Percentiles rank a stretch among this genome's conserved stretches.
Evolutionary conservation across 441 rosid species (phyloP).

Genomic region (Adansonia madagascariensis): DNA sequence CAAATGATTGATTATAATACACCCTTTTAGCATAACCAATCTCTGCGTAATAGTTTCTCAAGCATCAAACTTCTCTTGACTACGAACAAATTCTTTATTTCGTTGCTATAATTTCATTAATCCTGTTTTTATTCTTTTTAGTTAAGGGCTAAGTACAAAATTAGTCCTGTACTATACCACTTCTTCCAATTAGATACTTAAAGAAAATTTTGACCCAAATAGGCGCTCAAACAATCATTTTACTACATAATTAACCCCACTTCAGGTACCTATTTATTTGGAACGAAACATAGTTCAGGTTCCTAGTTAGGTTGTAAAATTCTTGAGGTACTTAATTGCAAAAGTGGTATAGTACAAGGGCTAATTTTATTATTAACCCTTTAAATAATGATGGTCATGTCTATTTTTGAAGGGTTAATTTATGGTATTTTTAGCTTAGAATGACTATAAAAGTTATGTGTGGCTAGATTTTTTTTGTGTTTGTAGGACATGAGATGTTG

Average conservation of each 20-base stretch:
- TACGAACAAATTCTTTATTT: background rate
- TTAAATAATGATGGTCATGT: background rate
- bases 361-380: no score
- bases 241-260: no score
- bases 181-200: no score
- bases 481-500: background rate
- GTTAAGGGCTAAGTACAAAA: no score
- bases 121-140: background rate
- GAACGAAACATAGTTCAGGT: no score
- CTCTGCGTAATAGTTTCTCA: background rate
- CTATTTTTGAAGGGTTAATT: background rate
- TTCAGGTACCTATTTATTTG: no score
- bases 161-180: no score
- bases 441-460: background rate
- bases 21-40: background rate
- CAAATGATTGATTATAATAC: background rate
- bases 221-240: no score
- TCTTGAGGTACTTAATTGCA: no score
- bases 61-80: constrained; percentile 1
- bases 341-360: no score
- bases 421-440: background rate
- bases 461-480: constrained; percentile 10
- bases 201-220: no score
- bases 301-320: no score
- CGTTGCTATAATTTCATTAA: background rate